Evolutionary conservation across 441 rosid genomes (phyloP), one percentile per base, ranked within the genome.

Genomic region (Dalechampia spathulata): DNA sequence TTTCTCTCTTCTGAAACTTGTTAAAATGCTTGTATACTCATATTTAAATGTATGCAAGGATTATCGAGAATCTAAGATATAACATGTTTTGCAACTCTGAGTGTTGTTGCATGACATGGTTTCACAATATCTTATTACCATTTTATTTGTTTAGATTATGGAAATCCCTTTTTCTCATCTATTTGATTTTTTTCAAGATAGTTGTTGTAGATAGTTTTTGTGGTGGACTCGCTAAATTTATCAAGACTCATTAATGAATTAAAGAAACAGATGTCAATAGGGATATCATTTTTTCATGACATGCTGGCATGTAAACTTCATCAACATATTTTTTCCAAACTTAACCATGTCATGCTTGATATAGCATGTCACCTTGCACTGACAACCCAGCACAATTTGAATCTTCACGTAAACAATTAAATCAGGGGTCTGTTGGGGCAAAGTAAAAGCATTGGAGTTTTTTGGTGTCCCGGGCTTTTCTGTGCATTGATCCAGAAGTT

Each of bases 51-150:
- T 16, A 12, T 9, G 37, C 43, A 21, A 28, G 27, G 42, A 22
- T 28, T 28, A 42, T n/a, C 25, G 19, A n/a, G 17, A 28, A 54
- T 46, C 5, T 20, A 11, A 7, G 32, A 17, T 7, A 55, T 45
- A 45, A 36, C 17, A 42, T 45, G 43, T 16, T 60, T 26, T 12
- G 12, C 53, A 37, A 6, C 16, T 17, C 36, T 59, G 7, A 1
- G 34, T 21, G 4, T 11, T 60, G 42, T 3, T 14, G 16, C 40
- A 5, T 9, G 49, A 28, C 16, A n/a, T 43, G 27, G 11, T 42
- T 40, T 19, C 36, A n/a, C 19, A 6, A 13, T 42, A 30, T 61
- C 25, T 52, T 43, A 52, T 22, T 51, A 46, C 49, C 28, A 52
- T 34, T 46, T 55, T 32, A 30, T 50, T 30, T 30, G 14, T 19